phyloP scores from a whole-genome alignment of 495 filamentous ascomycete genomes.

The Cercophora sp. region DNA sequence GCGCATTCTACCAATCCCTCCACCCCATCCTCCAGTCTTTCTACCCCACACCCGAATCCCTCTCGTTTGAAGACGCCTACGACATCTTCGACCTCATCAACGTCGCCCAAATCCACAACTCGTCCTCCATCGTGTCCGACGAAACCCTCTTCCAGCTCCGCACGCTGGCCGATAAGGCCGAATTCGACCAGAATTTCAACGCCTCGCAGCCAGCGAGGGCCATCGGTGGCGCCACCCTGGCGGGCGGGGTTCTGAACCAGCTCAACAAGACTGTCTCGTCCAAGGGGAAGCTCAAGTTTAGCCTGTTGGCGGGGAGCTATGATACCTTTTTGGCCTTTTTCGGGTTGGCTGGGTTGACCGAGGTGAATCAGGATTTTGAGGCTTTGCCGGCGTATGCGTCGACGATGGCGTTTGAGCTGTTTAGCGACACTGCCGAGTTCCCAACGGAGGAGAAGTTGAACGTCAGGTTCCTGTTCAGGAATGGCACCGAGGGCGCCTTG shows the following conservation, averaged over 20 bases:
- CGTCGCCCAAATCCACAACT: slow-evolving; percentile 20
- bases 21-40: slow-evolving; percentile 12
- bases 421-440: background rate
- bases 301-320: slow-evolving; percentile 20
- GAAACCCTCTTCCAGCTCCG: slow-evolving; percentile 15
- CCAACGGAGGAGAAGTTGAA: background rate
- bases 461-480: slow-evolving; percentile 20
- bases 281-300: slow-evolving; percentile 14
- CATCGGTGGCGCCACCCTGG: slow-evolving; percentile 14
- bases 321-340: slow-evolving; percentile 23
- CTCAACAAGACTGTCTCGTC: slow-evolving; percentile 17
- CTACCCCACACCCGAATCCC: background rate
- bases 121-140: slow-evolving; percentile 2
- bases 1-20: slow-evolving; percentile 17
- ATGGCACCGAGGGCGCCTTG: slow-evolving; percentile 14
- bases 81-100: slow-evolving; percentile 25
- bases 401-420: slow-evolving; percentile 23
- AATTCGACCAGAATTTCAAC: slow-evolving; percentile 30
- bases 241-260: slow-evolving; percentile 12
- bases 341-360: slow-evolving; percentile 13
- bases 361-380: slow-evolving; percentile 7
- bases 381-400: slow-evolving; percentile 21
- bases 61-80: slow-evolving; percentile 19
- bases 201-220: slow-evolving; percentile 15
- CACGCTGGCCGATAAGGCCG: slow-evolving; percentile 23